Evolutionary conservation across 495 filamentous ascomycete genomes (phyloP).

Genomic region (Annulohypoxylon nitens): DNA sequence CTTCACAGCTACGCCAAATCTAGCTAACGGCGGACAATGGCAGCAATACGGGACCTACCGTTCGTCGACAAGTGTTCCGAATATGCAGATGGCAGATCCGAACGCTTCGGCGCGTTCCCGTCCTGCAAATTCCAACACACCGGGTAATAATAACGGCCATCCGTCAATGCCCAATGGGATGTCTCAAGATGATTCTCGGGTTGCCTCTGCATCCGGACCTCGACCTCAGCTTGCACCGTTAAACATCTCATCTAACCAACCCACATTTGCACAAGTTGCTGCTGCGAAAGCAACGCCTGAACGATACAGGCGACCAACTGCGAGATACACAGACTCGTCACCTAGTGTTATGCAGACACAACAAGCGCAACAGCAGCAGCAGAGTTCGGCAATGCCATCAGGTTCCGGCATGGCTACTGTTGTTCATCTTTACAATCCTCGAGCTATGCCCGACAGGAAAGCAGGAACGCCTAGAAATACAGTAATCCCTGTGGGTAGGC

Average conservation of each 20-base stretch:
- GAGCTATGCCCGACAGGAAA: constrained; percentile 45
- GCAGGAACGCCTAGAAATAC: constrained; percentile 53
- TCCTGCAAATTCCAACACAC: constrained; percentile 63
- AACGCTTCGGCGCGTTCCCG: constrained; percentile 63
- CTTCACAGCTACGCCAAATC: constrained; percentile 80
- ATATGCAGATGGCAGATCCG: constrained; percentile 63
- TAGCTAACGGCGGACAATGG: constrained; percentile 69
- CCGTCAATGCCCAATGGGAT: constrained; percentile 27
- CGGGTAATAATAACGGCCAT: constrained; percentile 21
- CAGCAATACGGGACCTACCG: constrained; percentile 77
- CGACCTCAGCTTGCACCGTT: constrained; percentile 53
- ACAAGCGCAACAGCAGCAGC: constrained; percentile 30
- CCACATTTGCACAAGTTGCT: constrained; percentile 54
- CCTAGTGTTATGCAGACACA: constrained; percentile 45
- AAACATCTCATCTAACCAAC: constrained; percentile 50
- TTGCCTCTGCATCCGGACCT: constrained; percentile 43
- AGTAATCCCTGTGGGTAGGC: constrained; percentile 51
- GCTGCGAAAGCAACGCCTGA: constrained; percentile 64
- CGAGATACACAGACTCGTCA: constrained; percentile 57
- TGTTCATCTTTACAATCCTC: constrained; percentile 59
- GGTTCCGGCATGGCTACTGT: constrained; percentile 55
- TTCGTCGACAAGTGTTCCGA: constrained; percentile 71
- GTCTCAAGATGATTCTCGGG: constrained; percentile 46
- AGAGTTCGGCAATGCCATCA: constrained; percentile 53
- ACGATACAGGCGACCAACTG: constrained; percentile 65